Base-by-base conservation (phyloP, 2,329 filamentous ascomycete genomes). In the Penicillium sp. region DNA sequence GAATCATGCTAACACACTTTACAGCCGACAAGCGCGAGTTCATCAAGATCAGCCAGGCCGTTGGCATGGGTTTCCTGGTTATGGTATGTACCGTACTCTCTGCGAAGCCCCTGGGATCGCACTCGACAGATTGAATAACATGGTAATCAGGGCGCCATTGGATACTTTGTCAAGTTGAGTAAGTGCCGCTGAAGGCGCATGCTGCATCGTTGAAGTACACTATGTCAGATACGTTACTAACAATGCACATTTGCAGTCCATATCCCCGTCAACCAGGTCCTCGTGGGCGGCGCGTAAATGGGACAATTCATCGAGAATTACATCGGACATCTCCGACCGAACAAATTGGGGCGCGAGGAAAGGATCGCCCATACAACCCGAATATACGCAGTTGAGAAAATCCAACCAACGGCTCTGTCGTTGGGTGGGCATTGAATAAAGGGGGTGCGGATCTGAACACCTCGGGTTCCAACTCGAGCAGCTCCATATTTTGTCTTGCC, bases 131-230 rank as follows among this genome's bases (percentile, higher is more conserved):
- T 44, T 49, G 40, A 41, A 54, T 58, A 48, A 57, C 50, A 41
- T 44, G 31, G 46, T 40, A 36, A 24, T 39, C 53, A 69, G 69
- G 79, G 79, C 58, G 76, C 79, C 44, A 83, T 82, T 61, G 81
- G 81, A 54, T 83, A 83, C 69, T 75, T 83, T 50, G 79, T 83
- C 58, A 83, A 83, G 73, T 69, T 83, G 69, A 82, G 80, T 82
- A 65, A 58, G 78, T 72, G 22, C 16, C 40, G 22, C 38, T 25
- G 25, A 9, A 25, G 40, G 31, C 8, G 28, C n/a, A 28, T 6
- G 4, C 8, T 39, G 33, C 3, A 10, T 36, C 44, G 36, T 48
- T 10, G 27, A 3, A 24, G 18, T 24, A 18, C 28, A 2, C 31
- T 33, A 44, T 11, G 13, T 39, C 7, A 38, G 13, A 16, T 11